Evolutionary conservation across 2,329 filamentous ascomycete genomes (phyloP), one percentile per base, ranked within the genome.

Genomic region (Hypoxylon rubiginosum): DNA sequence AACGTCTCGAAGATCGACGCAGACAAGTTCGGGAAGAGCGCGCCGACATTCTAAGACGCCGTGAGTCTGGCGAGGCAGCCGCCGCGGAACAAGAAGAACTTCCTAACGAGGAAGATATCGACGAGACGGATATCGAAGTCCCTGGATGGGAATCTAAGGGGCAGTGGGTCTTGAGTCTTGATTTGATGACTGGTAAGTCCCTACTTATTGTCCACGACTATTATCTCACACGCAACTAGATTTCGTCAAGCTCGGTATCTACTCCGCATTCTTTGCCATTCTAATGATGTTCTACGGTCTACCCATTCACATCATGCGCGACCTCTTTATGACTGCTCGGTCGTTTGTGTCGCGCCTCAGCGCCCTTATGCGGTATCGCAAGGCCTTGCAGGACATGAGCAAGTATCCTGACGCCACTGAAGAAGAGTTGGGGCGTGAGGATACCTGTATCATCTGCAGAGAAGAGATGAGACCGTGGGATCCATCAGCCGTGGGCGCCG

Each of bases 101-200:
- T 21, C 89, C 88, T 1, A 84, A 84, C 58, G 90, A 92, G 64
- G 89, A 93, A 51, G 91, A 95, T 62, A 86, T 97, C 19, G 93
- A 97, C 65, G 94, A 97, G 78, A 93, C 96, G 83, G 94, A 99
- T 71, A 91, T 96, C 57, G 96, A 99, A 77, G 93, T 97, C 19
- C 92, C 94, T 3, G 96, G 95, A 9, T 99, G 96, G 96, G 94
- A 97, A 76, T 90, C 93, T 66, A 99, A 98, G 82, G 93, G 96
- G 39, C 92, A 96, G 73, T 98, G 92, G 88, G 85, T 97, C 13
- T 89, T 99, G 72, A 94, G 91, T 75, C 84, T 98, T 63, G 95
- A 99, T 77, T 86, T 99, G 17, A 79, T 91, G 46, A 93, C 92
- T 52, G 91, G 91, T 93, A 83, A 79, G 87, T 74, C 26, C 17